Base-by-base conservation (phyloP, 257 asterid species). In the Solanum ossicruentum region DNA sequence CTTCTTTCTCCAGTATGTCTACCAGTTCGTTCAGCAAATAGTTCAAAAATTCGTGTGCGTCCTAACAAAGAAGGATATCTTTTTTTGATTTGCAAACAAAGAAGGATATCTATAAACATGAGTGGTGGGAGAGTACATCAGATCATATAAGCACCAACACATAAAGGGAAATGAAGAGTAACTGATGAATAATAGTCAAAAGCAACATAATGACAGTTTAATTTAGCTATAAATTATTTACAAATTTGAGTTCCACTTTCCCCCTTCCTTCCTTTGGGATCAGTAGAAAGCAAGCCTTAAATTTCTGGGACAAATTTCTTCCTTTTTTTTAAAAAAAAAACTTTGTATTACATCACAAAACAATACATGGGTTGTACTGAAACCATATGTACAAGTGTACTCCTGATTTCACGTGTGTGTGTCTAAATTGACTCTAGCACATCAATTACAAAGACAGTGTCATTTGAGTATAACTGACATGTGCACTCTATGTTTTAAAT, bases 41-140 rank as follows among this genome's bases (percentile, higher is more conserved):
- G 91, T 95, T 95, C 85, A 95, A 87, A 88, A 95, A 95, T 83
- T 95, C 98, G 88, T 95, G 98, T 47, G 98, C 98, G 82, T 94
- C 98, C 98, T 95, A 87, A 69, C 39, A 17, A 83, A 57, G 84
- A 54, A 84, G 58, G 7, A 75, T 17, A 56, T 36, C 65, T 23
- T 32, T 32, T 32, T 32, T 32, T 32, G 36, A 32, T 32, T 32
- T 32, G 36, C 36, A 32, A 87, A 69, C 39, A 17, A 83, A 52
- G 84, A 54, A 84, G 58, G 7, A 75, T 17, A 56, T 36, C 65
- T 23, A 78, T 52, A 52, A 28, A 78, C 65, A 78, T 78, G 82
- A 78, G 65, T 26, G 82, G 26, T 39, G 6, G 45, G 69, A 61
- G 65, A 82, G 80, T 61, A n/a, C 69, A 70, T 71, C 73, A 87